phyloP scores from a whole-genome alignment of 169 alveolate genomes.

The Plasmodium knowlesi region DNA sequence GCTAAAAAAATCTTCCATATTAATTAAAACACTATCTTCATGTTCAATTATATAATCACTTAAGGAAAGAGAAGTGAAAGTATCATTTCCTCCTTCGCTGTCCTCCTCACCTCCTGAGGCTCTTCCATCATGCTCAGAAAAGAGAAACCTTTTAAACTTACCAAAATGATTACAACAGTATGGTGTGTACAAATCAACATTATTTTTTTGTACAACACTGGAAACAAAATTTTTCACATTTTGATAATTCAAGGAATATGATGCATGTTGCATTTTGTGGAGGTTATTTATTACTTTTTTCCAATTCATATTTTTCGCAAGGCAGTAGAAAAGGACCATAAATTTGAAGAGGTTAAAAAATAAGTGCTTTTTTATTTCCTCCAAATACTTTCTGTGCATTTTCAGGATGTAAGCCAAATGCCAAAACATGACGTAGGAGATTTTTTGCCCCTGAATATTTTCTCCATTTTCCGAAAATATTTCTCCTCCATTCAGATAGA shows the following conservation, averaged over 20 bases:
- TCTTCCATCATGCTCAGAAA: constrained; percentile 4
- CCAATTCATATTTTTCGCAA: constrained; percentile 22
- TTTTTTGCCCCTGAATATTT: constrained; percentile 19
- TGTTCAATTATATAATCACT: constrained; percentile 47
- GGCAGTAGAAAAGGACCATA: constrained; percentile 48
- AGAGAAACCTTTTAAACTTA: constrained; percentile 21
- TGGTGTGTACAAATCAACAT: neutral
- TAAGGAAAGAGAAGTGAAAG: constrained; percentile 1
- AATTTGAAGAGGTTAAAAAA: constrained; percentile 55
- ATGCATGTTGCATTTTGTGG: neutral
- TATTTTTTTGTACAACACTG: neutral
- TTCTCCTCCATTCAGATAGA: constrained; percentile 16
- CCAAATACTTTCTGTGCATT: constrained; percentile 25
- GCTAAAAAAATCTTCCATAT: constrained; percentile 30
- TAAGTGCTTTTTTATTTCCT: constrained; percentile 33
- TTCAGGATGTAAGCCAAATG: constrained; percentile 55
- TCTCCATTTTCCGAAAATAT: neutral
- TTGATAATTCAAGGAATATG: constrained; percentile 31
- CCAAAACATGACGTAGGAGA: constrained; percentile 59
- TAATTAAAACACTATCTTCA: constrained; percentile 27
- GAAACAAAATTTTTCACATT: constrained; percentile 33
- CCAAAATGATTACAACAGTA: neutral
- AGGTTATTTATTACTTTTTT: constrained; percentile 22
- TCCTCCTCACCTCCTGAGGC: neutral
- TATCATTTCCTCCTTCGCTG: neutral